phyloP scores from a whole-genome alignment of 2,329 filamentous ascomycete species.

The Trichoderma semiorbis region DNA sequence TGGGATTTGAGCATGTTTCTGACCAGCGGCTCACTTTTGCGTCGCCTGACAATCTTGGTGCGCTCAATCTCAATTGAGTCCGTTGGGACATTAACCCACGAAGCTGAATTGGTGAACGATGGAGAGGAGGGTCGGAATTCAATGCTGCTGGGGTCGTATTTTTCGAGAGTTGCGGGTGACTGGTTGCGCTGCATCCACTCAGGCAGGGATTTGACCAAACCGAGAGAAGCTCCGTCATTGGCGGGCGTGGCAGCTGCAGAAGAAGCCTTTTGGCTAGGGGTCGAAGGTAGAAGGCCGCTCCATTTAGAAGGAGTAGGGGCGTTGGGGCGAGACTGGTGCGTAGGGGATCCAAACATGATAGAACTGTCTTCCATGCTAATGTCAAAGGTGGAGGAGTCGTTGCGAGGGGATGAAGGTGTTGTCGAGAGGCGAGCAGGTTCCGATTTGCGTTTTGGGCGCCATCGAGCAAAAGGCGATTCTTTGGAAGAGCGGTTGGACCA shows the following conservation, averaged over 20 bases:
- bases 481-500: slow-evolving; percentile 4
- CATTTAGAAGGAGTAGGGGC: slow-evolving; percentile 31
- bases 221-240: neutral
- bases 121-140: slow-evolving; percentile 30
- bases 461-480: slow-evolving; percentile 23
- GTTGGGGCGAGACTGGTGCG: slow-evolving; percentile 25
- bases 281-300: slow-evolving; percentile 24
- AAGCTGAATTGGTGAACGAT: slow-evolving; percentile 26
- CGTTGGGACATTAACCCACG: slow-evolving; percentile 28
- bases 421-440: neutral
- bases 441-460: slow-evolving; percentile 20
- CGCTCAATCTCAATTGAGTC: slow-evolving; percentile 24
- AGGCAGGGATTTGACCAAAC: slow-evolving; percentile 12
- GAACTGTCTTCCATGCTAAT: neutral
- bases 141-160: slow-evolving; percentile 19
- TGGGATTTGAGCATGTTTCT: slow-evolving; percentile 24
- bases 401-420: neutral
- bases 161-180: slow-evolving; percentile 8
- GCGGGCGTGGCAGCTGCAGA: slow-evolving; percentile 22
- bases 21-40: slow-evolving; percentile 36
- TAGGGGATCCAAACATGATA: slow-evolving; percentile 21
- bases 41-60: slow-evolving; percentile 28
- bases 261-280: neutral
- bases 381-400: neutral
- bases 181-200: neutral